Evolutionary conservation across 352 stramenopile genomes (phyloP).

Genomic region (Phytophthora colocasiae): DNA sequence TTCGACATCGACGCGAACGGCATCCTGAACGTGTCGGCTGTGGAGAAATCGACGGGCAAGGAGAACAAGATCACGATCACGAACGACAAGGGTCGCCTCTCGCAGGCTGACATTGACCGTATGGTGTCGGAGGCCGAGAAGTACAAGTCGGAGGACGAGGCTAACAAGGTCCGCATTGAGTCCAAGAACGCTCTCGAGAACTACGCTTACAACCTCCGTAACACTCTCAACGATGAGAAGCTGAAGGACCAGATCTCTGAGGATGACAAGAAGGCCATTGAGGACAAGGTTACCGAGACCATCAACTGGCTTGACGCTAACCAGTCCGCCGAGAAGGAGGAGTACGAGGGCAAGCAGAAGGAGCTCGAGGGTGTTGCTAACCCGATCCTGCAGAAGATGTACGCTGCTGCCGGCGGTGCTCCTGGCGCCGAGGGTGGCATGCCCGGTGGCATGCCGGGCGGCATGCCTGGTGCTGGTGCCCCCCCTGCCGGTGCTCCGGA

Average conservation of each 20-base stretch:
- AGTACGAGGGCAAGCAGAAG: slow-evolving; percentile 92
- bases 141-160: slow-evolving; percentile 98
- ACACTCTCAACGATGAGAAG: slow-evolving; percentile 94
- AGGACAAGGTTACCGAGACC: slow-evolving; percentile 95
- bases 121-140: slow-evolving; percentile 98
- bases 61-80: slow-evolving; percentile 98
- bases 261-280: slow-evolving; percentile 83
- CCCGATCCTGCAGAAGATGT: slow-evolving; percentile 86
- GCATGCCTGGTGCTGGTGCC: slow-evolving; percentile 32
- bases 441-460: slow-evolving; percentile 41
- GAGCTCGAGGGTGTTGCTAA: slow-evolving; percentile 88
- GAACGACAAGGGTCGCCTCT: slow-evolving; percentile 97
- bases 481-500: slow-evolving; percentile 45
- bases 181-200: slow-evolving; percentile 96
- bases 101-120: slow-evolving; percentile 97
- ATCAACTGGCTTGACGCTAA: slow-evolving; percentile 98
- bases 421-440: slow-evolving; percentile 49
- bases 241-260: slow-evolving; percentile 93
- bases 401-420: slow-evolving; percentile 66
- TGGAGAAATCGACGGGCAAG: slow-evolving; percentile 96
- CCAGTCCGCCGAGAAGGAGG: slow-evolving; percentile 75
- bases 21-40: slow-evolving; percentile 95
- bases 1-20: slow-evolving; percentile 92
- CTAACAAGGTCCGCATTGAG: slow-evolving; percentile 96
- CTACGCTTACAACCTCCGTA: slow-evolving; percentile 95